Percentiles rank a stretch among this genome's conserved stretches.
phyloP scores from a whole-genome alignment of 1,284 basidiomycete species.

The Exobasidium rhododendri region DNA sequence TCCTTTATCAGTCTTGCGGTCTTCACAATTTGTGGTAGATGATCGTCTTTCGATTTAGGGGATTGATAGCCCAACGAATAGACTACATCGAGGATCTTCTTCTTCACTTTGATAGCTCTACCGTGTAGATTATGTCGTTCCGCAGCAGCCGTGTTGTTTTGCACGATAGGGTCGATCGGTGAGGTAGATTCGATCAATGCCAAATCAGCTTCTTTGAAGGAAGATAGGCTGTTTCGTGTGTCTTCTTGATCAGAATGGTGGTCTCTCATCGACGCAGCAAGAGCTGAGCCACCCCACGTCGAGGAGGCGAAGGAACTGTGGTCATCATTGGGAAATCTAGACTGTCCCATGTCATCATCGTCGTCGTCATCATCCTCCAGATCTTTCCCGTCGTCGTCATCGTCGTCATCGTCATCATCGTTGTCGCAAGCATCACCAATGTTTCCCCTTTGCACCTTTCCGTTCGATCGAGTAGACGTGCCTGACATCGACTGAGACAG shows the following conservation, averaged over 20 bases:
- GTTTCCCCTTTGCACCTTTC: not conserved
- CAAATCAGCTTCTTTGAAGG: not conserved
- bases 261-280: not conserved
- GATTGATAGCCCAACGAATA: slow-evolving; percentile 13
- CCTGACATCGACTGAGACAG: not conserved
- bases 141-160: slow-evolving; percentile 32
- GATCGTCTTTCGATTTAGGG: not conserved
- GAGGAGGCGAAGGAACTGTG: slow-evolving; percentile 34
- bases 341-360: slow-evolving; percentile 11
- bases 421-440: not conserved
- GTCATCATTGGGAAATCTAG: no score
- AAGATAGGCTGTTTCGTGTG: not conserved
- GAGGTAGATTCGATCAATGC: not conserved
- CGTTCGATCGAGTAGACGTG: not conserved
- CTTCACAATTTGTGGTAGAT: slow-evolving; percentile 15
- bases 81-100: slow-evolving; percentile 35
- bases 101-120: slow-evolving; percentile 42
- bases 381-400: no score
- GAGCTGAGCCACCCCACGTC: slow-evolving; percentile 16
- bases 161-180: slow-evolving; percentile 15
- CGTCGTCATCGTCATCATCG: not conserved
- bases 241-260: not conserved
- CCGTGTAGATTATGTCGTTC: slow-evolving; percentile 34
- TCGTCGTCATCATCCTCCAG: slow-evolving; percentile 1
- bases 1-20: slow-evolving; percentile 4